Base-by-base conservation (phyloP, 2,329 filamentous ascomycete species). In the Exophiala spinifera region DNA sequence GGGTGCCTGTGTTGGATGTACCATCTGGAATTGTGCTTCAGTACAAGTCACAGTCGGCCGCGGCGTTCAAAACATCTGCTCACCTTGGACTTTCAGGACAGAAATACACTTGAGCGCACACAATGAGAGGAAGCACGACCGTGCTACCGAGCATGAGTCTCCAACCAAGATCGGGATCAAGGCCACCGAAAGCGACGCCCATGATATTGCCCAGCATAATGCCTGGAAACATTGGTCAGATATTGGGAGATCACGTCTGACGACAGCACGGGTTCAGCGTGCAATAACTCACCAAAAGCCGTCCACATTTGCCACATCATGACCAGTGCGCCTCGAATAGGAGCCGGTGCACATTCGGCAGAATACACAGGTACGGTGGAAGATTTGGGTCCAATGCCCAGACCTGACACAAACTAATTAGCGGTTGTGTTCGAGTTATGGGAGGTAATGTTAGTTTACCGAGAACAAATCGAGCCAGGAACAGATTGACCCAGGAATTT, bases 131-230 rank as follows among this genome's bases (percentile, higher is more conserved):
- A 2, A 82, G 80, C 1, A 86, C 75, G 60, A 86, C 79, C 6
- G 85, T 85, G 6, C 83, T 86, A 2, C 79, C 83, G 64, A 89
- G 78, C 82, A 87, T 87, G 28, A 88, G 72, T 25, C 85, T 79
- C 85, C 86, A 88, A 60, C 84, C 72, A 21, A 79, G 75, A 21
- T 84, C 81, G 19, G 74, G 46, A 25, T 66, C 62, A 8, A 72
- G 58, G n/a, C 64, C 61, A 63, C 70, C 70, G 40, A 78, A 76
- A 6, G 74, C 75, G 17, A 78, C 73, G 13, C 74, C 75, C 65
- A 76, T 75, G 54, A 75, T 74, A 59, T 76, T 76, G 10, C 76
- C 76, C 8, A 79, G 57, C 71, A 74, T 73, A 40, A 73, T 73
- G 8, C 56, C 53, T 54, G 36, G 19, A 39, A 42, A 33, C 36